Conservation (phyloP, 1,139 yeast species). For the Kluyveromyces marxianus region DNA sequence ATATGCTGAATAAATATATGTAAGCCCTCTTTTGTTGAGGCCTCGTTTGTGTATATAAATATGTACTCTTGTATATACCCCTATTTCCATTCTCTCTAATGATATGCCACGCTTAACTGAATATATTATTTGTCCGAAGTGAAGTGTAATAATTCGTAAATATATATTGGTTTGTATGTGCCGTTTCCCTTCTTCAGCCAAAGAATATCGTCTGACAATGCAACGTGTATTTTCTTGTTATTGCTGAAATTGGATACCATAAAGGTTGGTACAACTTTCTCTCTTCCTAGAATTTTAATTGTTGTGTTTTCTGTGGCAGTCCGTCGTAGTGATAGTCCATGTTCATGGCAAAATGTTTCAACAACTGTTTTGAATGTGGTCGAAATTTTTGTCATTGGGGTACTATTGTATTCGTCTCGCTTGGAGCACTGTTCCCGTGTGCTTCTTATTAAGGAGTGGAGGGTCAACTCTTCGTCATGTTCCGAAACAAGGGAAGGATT, state of each 20-base stretch:
- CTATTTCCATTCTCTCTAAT: background rate
- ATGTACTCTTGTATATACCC: background rate
- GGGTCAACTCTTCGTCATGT: constrained; percentile 17
- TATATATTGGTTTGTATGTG: constrained; percentile 31
- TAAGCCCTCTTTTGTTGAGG: too few relatives aligned
- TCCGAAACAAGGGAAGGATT: constrained; percentile 8
- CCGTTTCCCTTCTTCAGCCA: constrained; percentile 29
- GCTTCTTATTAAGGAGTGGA: constrained; percentile 7
- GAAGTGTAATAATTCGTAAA: constrained; percentile 20
- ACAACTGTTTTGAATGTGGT: constrained; percentile 44
- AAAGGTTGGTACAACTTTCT: constrained; percentile 21
- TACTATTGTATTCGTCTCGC: constrained; percentile 13
- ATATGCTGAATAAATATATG: too few relatives aligned
- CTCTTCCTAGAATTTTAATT: constrained; percentile 14
- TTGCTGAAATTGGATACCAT: constrained; percentile 12
- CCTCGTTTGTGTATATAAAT: too few relatives aligned
- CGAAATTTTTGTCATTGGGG: constrained; percentile 28
- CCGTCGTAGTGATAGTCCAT: constrained; percentile 26
- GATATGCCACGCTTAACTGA: background rate
- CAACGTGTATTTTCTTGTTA: constrained; percentile 9
- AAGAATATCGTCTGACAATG: constrained; percentile 40
- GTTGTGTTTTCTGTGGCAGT: constrained; percentile 12
- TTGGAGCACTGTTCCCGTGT: constrained; percentile 8
- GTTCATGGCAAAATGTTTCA: constrained; percentile 34
- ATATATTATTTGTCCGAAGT: background rate